Conservation (phyloP, 768 basidiomycete species). For the Suillus occidentalis region DNA sequence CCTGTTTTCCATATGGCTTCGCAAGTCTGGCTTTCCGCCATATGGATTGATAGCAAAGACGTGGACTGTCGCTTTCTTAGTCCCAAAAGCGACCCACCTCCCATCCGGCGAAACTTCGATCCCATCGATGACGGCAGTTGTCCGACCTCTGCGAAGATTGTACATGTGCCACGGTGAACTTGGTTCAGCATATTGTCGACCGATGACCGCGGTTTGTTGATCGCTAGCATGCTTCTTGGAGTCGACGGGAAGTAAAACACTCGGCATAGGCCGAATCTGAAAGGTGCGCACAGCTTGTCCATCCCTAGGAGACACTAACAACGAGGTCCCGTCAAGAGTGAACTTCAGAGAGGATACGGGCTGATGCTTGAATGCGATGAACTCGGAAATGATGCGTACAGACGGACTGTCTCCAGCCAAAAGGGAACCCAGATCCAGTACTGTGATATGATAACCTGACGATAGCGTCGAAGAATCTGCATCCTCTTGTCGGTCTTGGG, state of each 20-base stretch:
- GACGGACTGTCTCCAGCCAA: slow-evolving; percentile 17
- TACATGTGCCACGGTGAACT: slow-evolving; percentile 57
- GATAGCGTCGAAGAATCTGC: slow-evolving; percentile 12
- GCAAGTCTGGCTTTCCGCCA: slow-evolving; percentile 64
- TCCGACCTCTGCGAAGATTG: slow-evolving; percentile 67
- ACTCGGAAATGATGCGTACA: slow-evolving; percentile 44
- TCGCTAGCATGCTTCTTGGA: neutral
- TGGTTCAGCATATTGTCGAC: slow-evolving; percentile 10
- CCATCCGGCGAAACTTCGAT: slow-evolving; percentile 49
- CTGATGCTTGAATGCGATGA: slow-evolving; percentile 48
- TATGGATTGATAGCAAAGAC: slow-evolving; percentile 77
- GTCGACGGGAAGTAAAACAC: slow-evolving; percentile 16
- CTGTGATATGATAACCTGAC: slow-evolving; percentile 48
- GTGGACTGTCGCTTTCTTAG: slow-evolving; percentile 63
- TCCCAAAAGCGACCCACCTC: slow-evolving; percentile 70
- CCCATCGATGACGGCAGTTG: slow-evolving; percentile 60
- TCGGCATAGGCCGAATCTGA: slow-evolving; percentile 34
- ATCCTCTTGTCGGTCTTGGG: slow-evolving; percentile 3
- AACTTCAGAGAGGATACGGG: slow-evolving; percentile 49
- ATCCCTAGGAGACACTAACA: slow-evolving; percentile 52
- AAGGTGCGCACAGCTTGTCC: slow-evolving; percentile 56
- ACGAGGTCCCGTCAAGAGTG: slow-evolving; percentile 50
- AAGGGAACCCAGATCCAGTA: slow-evolving; percentile 54
- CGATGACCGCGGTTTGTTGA: neutral
- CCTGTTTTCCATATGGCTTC: slow-evolving; percentile 57